These are phyloP conservation scores for Calonectria fujianensis DNA, from an alignment of 2,329 filamentous ascomycete genomes.

Conservation along the genomic window DNA sequence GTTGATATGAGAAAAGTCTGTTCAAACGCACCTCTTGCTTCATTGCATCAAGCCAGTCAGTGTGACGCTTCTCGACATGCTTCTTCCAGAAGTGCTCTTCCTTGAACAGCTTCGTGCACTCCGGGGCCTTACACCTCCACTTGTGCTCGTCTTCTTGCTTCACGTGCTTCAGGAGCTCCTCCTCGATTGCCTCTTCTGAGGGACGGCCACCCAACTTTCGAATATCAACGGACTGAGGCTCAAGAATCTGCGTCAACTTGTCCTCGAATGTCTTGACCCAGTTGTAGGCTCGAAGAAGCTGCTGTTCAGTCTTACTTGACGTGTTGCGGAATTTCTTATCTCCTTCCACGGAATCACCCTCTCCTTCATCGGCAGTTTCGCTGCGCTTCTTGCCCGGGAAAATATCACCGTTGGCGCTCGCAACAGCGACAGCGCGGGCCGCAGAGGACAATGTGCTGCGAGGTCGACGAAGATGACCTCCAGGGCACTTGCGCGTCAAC, in stretches of 20 bases:
- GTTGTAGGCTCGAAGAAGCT: conserved; percentile 95
- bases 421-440: conserved; percentile 88
- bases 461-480: conserved; percentile 95
- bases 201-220: conserved; percentile 93
- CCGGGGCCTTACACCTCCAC: conserved; percentile 96
- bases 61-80: conserved; percentile 96
- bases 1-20: background rate
- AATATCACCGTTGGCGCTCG: conserved; percentile 86
- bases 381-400: conserved; percentile 90
- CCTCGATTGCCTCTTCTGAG: conserved; percentile 88
- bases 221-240: conserved; percentile 90
- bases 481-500: conserved; percentile 94
- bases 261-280: conserved; percentile 99
- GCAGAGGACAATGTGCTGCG: conserved; percentile 88
- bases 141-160: conserved; percentile 99
- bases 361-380: conserved; percentile 77
- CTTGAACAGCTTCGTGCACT: conserved; percentile 98
- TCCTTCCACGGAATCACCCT: conserved; percentile 66
- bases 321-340: conserved; percentile 85
- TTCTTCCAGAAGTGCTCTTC: conserved; percentile 98
- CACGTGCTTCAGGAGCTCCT: conserved; percentile 90
- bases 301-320: conserved; percentile 88
- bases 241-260: conserved; percentile 93
- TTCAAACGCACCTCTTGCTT: conserved; percentile 84
- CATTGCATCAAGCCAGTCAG: conserved; percentile 88